Evolutionary conservation across 306 rosid genomes (phyloP).

Genomic region (Vachellia collinsii): DNA sequence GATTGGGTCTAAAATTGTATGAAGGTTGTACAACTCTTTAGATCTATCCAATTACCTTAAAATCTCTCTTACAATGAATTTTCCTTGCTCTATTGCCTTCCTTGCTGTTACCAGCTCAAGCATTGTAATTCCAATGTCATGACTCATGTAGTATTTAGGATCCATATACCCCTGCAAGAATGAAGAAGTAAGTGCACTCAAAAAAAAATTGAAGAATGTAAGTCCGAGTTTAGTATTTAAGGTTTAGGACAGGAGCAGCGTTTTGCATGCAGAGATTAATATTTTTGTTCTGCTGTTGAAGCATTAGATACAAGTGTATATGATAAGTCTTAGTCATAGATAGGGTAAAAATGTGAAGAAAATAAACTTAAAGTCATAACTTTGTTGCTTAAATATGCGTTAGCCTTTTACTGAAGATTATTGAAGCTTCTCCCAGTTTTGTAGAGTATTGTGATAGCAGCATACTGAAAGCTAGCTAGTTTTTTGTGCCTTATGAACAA

Average conservation of each 20-base stretch:
- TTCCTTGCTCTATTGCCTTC: conserved; percentile 68
- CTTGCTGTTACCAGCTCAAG: conserved; percentile 69
- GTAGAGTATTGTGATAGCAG: background rate
- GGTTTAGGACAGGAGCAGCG: background rate
- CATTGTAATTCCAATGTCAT: conserved; percentile 75
- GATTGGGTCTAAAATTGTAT: conserved; percentile 53
- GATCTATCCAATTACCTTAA: conserved; percentile 45
- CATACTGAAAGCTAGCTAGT: background rate
- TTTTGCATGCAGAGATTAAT: background rate
- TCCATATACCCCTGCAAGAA: conserved; percentile 71
- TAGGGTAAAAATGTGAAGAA: background rate
- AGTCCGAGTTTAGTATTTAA: background rate
- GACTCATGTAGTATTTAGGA: conserved; percentile 59
- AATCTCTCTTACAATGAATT: conserved; percentile 68
- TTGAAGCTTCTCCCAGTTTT: background rate
- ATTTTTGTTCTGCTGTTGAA: background rate
- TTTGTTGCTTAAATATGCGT: background rate
- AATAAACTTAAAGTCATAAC: background rate
- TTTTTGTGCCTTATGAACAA: background rate
- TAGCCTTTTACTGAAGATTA: background rate
- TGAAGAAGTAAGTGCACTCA: too few relatives aligned
- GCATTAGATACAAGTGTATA: background rate
- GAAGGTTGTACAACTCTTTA: conserved; percentile 43
- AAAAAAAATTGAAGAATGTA: too few relatives aligned
- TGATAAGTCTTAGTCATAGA: background rate